These are phyloP conservation scores for Zygotorulaspora florentina DNA, from an alignment of 805 yeast genomes.

Conservation along the genomic window DNA sequence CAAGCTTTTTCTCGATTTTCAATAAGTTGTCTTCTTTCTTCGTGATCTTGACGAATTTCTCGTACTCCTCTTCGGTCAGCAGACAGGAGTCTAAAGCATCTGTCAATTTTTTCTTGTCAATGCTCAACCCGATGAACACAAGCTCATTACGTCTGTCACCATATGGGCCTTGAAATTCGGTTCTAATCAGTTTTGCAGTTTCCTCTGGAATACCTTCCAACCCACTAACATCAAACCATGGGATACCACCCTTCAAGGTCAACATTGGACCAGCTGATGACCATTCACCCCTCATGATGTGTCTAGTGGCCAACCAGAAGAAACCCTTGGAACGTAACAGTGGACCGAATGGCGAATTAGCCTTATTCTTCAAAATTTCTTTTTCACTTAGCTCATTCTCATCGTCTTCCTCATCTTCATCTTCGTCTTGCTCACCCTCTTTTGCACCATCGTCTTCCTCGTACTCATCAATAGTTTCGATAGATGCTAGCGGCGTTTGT, in stretches of 20 bases:
- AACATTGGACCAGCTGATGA: slow-evolving; percentile 43
- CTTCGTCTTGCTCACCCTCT: slow-evolving; percentile 34
- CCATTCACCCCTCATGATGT: slow-evolving; percentile 43
- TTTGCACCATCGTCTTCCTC: slow-evolving; percentile 36
- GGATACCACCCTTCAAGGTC: slow-evolving; percentile 40
- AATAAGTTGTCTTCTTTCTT: slow-evolving; percentile 30
- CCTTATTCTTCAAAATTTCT: slow-evolving; percentile 35
- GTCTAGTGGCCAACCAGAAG: slow-evolving; percentile 43
- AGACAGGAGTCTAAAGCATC: slow-evolving; percentile 38
- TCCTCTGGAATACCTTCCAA: slow-evolving; percentile 35
- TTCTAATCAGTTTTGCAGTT: slow-evolving; percentile 32
- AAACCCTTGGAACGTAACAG: slow-evolving; percentile 43
- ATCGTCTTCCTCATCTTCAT: slow-evolving; percentile 30
- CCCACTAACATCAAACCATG: slow-evolving; percentile 40
- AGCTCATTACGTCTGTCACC: slow-evolving; percentile 46
- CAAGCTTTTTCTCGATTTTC: slow-evolving; percentile 33
- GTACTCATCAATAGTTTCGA: slow-evolving; percentile 44
- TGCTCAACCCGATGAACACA: slow-evolving; percentile 42
- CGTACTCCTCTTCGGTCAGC: slow-evolving; percentile 39
- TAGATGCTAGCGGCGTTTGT: slow-evolving; percentile 42
- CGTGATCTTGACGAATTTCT: slow-evolving; percentile 29
- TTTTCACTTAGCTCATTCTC: slow-evolving; percentile 33
- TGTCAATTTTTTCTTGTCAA: slow-evolving; percentile 32
- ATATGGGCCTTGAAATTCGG: slow-evolving; percentile 38
- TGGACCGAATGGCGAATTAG: slow-evolving; percentile 37